Percentiles rank a stretch among this genome's conserved stretches.
These are phyloP conservation scores for Platanus orientalis DNA, from an alignment of 164 flowering plant genomes.

Conservation along the genomic window DNA sequence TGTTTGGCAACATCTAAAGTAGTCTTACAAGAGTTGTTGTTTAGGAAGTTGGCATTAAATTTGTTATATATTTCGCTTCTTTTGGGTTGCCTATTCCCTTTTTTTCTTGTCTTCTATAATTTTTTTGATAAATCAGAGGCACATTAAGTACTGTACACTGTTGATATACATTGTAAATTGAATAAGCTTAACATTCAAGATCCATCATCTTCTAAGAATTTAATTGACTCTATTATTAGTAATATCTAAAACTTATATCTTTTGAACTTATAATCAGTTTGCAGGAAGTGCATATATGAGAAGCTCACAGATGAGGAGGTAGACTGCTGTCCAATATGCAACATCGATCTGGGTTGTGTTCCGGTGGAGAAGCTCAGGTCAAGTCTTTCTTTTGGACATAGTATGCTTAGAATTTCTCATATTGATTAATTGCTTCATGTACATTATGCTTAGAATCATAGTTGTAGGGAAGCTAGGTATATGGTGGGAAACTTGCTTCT, in stretches of 20 bases:
- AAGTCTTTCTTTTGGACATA: background rate
- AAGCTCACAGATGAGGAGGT: constrained; percentile 76
- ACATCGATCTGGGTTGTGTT: constrained; percentile 70
- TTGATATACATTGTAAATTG: background rate
- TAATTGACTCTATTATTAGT: background rate
- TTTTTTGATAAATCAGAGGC: background rate
- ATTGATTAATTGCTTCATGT: background rate
- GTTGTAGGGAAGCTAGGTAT: too few relatives aligned
- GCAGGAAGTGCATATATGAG: constrained; percentile 89
- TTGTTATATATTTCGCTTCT: background rate
- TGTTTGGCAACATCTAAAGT: background rate
- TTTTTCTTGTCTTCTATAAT: background rate
- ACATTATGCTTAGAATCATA: background rate
- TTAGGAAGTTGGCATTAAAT: background rate
- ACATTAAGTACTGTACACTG: background rate
- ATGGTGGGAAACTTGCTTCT: too few relatives aligned
- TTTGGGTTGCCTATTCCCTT: background rate
- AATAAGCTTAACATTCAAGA: background rate
- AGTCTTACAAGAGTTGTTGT: background rate
- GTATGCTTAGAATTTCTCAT: background rate
- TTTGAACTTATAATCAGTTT: constrained; percentile 46
- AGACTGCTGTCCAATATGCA: constrained; percentile 87
- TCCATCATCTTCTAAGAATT: background rate
- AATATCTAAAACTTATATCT: constrained; percentile 7
- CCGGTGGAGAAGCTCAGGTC: constrained; percentile 91